Percentiles rank a stretch among this genome's conserved stretches.
These are phyloP conservation scores for Penicillium hesseltinei DNA, from an alignment of 2,329 filamentous ascomycete species.

Conservation along the genomic window DNA sequence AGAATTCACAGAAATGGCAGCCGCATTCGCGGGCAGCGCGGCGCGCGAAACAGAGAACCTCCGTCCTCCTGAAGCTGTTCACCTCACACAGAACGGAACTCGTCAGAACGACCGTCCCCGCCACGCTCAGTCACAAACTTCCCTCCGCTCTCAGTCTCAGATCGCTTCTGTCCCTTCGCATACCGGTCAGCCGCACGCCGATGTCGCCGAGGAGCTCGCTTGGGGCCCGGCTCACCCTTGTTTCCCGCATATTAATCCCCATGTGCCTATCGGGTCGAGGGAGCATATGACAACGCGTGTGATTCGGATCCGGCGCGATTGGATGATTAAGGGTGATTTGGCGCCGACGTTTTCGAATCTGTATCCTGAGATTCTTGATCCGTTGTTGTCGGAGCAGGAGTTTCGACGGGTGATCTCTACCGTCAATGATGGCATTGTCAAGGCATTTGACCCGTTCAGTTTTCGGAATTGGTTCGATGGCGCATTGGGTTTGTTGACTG, in stretches of 20 bases:
- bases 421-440: constrained; percentile 73
- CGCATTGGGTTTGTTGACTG: constrained; percentile 75
- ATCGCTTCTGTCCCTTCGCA: constrained; percentile 41
- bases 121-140: constrained; percentile 42
- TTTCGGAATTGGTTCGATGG: constrained; percentile 76
- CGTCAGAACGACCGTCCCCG: constrained; percentile 31
- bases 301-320: constrained; percentile 87
- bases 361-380: constrained; percentile 93
- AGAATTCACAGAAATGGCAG: constrained; percentile 28
- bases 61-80: constrained; percentile 31
- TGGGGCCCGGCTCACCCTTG: constrained; percentile 96
- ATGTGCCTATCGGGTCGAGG: constrained; percentile 74
- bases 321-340: constrained; percentile 83
- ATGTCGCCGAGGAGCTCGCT: constrained; percentile 67
- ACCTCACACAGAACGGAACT: constrained; percentile 28
- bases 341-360: constrained; percentile 92
- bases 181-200: constrained; percentile 37
- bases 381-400: constrained; percentile 77
- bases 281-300: constrained; percentile 79
- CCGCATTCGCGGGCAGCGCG: constrained; percentile 26
- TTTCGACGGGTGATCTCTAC: constrained; percentile 80
- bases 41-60: constrained; percentile 29
- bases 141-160: constrained; percentile 42
- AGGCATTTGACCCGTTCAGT: constrained; percentile 77
- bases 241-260: constrained; percentile 88